Evolutionary conservation across 2,329 filamentous ascomycete genomes (phyloP).

Genomic region (Lachnellula occidentalis): DNA sequence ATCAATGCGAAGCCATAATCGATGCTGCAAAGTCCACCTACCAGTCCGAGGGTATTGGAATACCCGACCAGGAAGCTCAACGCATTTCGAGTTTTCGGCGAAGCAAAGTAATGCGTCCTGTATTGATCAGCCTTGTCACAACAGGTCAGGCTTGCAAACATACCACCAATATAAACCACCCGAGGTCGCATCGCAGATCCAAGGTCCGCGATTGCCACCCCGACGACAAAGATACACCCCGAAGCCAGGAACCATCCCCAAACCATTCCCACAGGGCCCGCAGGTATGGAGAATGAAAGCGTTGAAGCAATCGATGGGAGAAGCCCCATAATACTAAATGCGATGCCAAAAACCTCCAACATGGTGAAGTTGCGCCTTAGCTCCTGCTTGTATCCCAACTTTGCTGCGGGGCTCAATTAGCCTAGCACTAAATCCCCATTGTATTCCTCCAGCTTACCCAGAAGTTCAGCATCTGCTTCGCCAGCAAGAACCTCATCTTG

Average conservation of each 20-base stretch:
- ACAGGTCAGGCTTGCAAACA: not conserved
- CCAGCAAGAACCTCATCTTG: slow-evolving; percentile 20
- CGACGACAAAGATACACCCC: slow-evolving; percentile 52
- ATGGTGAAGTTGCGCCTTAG: slow-evolving; percentile 56
- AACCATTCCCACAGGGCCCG: slow-evolving; percentile 55
- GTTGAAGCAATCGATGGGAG: slow-evolving; percentile 57
- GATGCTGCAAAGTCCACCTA: slow-evolving; percentile 58
- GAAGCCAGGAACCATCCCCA: slow-evolving; percentile 58
- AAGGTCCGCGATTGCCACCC: slow-evolving; percentile 52
- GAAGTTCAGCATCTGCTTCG: slow-evolving; percentile 31
- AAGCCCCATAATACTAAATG: slow-evolving; percentile 56
- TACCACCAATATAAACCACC: slow-evolving; percentile 49
- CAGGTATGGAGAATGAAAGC: slow-evolving; percentile 51
- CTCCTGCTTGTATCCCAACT: slow-evolving; percentile 47
- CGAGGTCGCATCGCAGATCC: slow-evolving; percentile 50
- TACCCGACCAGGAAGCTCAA: slow-evolving; percentile 57
- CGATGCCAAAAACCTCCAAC: slow-evolving; percentile 56
- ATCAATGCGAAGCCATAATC: slow-evolving; percentile 52
- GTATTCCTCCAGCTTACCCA: slow-evolving; percentile 19
- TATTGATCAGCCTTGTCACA: slow-evolving; percentile 16
- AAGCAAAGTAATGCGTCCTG: slow-evolving; percentile 55
- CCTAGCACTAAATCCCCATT: not conserved
- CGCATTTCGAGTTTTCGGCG: slow-evolving; percentile 48
- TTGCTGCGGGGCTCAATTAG: slow-evolving; percentile 12
- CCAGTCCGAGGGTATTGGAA: slow-evolving; percentile 53